A percentile compares a stretch with the other conserved stretches of the same genome.
These are phyloP conservation scores for Chaetomium fimeti DNA, from an alignment of 495 filamentous ascomycete genomes.

Conservation along the genomic window DNA sequence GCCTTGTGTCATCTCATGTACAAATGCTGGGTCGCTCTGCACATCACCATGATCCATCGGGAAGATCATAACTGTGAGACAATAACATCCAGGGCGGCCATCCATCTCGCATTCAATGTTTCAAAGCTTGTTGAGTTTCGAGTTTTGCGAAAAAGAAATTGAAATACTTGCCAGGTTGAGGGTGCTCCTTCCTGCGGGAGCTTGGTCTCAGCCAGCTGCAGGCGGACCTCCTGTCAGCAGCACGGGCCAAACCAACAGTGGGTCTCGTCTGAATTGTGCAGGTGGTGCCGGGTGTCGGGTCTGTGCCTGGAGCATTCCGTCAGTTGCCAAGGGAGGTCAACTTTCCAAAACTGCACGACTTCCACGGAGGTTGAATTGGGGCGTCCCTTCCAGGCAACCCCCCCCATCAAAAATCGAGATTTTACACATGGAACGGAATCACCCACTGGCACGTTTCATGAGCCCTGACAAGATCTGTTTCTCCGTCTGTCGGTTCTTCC, in stretches of 20 bases:
- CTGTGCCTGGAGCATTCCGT: neutral
- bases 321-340: neutral
- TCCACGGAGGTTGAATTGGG: neutral
- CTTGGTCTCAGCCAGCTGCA: conserved; percentile 8
- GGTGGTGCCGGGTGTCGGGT: neutral
- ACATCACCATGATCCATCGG: conserved; percentile 16
- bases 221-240: conserved; percentile 25
- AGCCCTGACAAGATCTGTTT: neutral
- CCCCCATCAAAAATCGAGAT: neutral
- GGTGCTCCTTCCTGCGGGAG: conserved; percentile 14
- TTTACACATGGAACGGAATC: neutral
- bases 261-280: conserved; percentile 11
- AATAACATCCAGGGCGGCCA: conserved; percentile 10
- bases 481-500: neutral
- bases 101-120: conserved; percentile 15
- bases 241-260: conserved; percentile 23
- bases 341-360: neutral
- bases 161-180: neutral
- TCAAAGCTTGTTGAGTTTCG: conserved; percentile 3
- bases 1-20: conserved; percentile 11
- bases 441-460: conserved; percentile 2
- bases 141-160: neutral
- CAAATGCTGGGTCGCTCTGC: neutral
- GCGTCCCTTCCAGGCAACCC: too few species aligned
- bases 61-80: conserved; percentile 24